Evolutionary conservation across 208 protist species (phyloP), one percentile per base, ranked within the genome.

Genomic region (Angomonas desouzai): DNA sequence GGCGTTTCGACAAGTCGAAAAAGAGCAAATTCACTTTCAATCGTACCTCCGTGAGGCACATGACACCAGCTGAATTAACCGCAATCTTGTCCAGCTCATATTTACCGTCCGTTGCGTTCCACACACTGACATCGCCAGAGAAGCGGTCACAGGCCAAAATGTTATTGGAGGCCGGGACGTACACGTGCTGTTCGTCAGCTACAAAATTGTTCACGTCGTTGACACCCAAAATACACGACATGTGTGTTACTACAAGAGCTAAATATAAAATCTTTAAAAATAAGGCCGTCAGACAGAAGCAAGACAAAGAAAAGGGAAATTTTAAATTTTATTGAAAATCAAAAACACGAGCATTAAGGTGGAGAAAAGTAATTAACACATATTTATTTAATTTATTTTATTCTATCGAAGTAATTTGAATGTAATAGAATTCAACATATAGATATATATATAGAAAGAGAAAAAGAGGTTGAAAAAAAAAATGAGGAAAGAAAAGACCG

Each of bases 11-110:
- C 7, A 55, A 66, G n/a, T 76, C 69, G 74, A 83, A 92, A 38
- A 91, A 77, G 45, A 78, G 72, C 4, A 95, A 49, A 2, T 66
- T 49, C 16, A 91, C 77, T 13, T 70, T 60, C 30, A 91, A 67
- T 1, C 79, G 72, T 30, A 66, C 62, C 68, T 91, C 81, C 0
- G 83, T 75, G 0, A 92, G 20, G 49, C 81, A 91, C 18, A 94
- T 30, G 22, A 91, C 20, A 18, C 63, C 71, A 0, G 48, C 28
- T 0, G 62, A 18, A 25, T 66, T 76, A 30, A 74, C 69, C 0
- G 70, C 79, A 27, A 94, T 53, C n/a, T 74, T 51, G 33, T 76
- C 73, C 22, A 94, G 48, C 1, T 51, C 30, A 60, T 91, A 83
- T 36, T 72, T 64, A 9, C 82, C 89, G 49, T 71, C 62, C 18